Base-by-base conservation (phyloP, 2,329 filamentous ascomycete genomes). In the Curvularia lunata region DNA sequence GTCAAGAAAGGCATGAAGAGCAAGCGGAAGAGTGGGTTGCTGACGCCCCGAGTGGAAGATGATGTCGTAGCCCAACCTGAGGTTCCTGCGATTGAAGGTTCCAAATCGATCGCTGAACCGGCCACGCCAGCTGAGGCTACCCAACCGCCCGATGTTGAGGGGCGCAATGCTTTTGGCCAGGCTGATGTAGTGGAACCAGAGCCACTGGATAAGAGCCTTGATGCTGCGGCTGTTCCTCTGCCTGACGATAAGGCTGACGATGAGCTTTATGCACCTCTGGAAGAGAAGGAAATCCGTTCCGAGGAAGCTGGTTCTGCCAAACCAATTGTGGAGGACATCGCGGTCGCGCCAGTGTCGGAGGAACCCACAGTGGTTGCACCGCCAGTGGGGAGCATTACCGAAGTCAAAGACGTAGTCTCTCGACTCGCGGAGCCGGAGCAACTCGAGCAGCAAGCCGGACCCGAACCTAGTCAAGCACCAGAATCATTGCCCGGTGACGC, bases 1-100 rank as follows among this genome's bases (percentile, higher is more conserved):
- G 19, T 6, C 13, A 58, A 60, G 12, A 60, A 58, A 28, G 32
- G 28, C 16, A 60, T 58, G 54, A 60, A 60, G 42, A 48, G 10
- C 32, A 59, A 56, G 46, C 41, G 27, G 12, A 56, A 61, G 51
- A 56, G 52, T 28, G 52, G 45, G 5, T 32, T 37, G 13, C 12
- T 37, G 21, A 58, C 46, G 23, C 46, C 55, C 16, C 42, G 48
- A n/a, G 41, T 46, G 32, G 49, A 56, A 23, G 13, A 23, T 21
- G 54, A 61, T 30, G 12, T 27, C 1, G 42, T 49, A 34, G 19
- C 51, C 19, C 49, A 62, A 28, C 21, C 53, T 40, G n/a, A 8
- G 18, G 40, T 42, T 1, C 47, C 42, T 43, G 28, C 34, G 7
- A 8, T 28, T 9, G 34, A 48, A 23, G 19, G 32, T 23, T 43